Base-by-base conservation (phyloP, 2,329 filamentous ascomycete genomes). In the Metarhizium album region DNA sequence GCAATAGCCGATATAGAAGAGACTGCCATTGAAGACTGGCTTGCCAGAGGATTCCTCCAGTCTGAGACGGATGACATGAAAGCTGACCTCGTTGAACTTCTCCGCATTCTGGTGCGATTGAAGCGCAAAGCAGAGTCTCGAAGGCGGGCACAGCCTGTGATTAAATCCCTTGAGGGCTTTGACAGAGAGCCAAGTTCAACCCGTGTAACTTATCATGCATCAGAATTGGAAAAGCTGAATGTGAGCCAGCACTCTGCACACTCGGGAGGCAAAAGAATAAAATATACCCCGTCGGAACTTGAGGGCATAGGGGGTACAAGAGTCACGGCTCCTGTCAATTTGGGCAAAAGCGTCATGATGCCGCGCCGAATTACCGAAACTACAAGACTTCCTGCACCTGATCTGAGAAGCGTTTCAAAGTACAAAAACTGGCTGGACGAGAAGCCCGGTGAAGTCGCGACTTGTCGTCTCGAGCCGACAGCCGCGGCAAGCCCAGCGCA, bases 21-120 rank as follows among this genome's bases (percentile, higher is more conserved):
- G 5, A 56, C 55, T 0, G 55, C 61, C 3, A 53, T 64, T 11
- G 55, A 60, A 1, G 52, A 56, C 20, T 65, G 62, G 62, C 48
- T 59, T 6, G 33, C 52, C 3, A 53, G 59, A 13, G 61, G 61
- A 0, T 58, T 58, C 16, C 53, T 66, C n/a, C 51, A 54, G 4
- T 55, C 48, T 8, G 52, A 61, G 6, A 49, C 46, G 3, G 57
- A 62, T 11, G 54, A 58, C 5, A 51, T 64, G 23, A 61, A 57
- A 23, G 47, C 57, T 0, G 54, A 57, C 2, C 46, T 63, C 1
- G 24, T 61, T 2, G 27, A 54, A 0, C 40, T 62, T 1, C 50
- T 67, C 3, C 56, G 58, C 4, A 45, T 57, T 9, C 52, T 64
- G 4, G 23, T 48, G 2, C 53, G 54, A 3, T 51, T 64, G 46